These are phyloP conservation scores for Neonectria punicea DNA, from an alignment of 2,329 filamentous ascomycete genomes.

Conservation along the genomic window DNA sequence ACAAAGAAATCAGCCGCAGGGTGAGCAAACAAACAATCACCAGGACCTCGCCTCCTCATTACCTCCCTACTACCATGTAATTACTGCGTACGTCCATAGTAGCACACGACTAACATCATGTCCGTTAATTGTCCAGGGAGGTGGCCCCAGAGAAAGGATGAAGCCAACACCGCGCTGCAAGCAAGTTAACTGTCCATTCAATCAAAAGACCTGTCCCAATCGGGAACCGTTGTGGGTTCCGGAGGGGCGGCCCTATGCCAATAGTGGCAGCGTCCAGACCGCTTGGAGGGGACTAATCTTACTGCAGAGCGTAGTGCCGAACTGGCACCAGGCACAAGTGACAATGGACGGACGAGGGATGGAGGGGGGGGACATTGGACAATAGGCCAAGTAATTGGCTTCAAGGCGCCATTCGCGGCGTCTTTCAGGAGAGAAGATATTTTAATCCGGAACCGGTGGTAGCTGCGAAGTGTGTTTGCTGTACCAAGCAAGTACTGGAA, in stretches of 20 bases:
- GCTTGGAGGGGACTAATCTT: conserved; percentile 21
- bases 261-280: conserved; percentile 15
- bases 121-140: not conserved
- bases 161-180: conserved; percentile 6
- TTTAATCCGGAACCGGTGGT: conserved; percentile 3
- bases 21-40: not conserved
- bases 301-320: conserved; percentile 12
- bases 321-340: not conserved
- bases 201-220: conserved; percentile 13
- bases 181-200: not conserved
- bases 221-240: conserved; percentile 1
- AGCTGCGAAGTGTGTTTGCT: not conserved
- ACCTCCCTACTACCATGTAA: too few relatives aligned
- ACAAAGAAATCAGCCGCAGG: not conserved
- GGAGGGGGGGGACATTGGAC: not conserved
- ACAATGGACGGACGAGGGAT: not conserved
- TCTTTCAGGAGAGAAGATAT: conserved; percentile 11
- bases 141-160: conserved; percentile 1
- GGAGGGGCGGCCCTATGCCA: conserved; percentile 5
- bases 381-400: conserved; percentile 3
- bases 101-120: not conserved
- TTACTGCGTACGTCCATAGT: not conserved
- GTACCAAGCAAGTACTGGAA: conserved; percentile 12
- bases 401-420: conserved; percentile 9
- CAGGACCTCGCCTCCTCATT: too few relatives aligned